Conservation (phyloP, 306 rosid species). For the Vicia faba region DNA sequence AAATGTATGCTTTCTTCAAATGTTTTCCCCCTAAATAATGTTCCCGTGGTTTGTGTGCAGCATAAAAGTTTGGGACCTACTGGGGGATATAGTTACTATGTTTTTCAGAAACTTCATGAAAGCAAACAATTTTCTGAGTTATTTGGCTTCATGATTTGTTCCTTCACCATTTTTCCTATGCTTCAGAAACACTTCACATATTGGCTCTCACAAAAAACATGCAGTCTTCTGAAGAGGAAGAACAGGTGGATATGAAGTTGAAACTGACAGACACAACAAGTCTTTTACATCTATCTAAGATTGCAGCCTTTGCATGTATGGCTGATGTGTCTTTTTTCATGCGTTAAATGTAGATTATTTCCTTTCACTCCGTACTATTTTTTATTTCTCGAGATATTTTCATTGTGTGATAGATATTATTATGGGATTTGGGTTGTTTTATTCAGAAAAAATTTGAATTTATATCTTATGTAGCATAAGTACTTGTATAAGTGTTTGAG, state of each 20-base stretch:
- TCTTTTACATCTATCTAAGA: conserved; percentile 82
- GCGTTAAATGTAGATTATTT: conserved; percentile 21
- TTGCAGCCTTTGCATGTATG: conserved; percentile 88
- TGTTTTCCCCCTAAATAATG: conserved; percentile 31
- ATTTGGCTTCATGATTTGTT: no score
- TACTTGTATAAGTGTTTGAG: no score
- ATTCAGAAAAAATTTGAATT: no score
- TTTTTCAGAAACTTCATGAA: no score
- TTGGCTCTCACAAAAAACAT: no score
- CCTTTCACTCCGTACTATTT: not conserved
- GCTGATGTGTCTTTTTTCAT: conserved; percentile 11
- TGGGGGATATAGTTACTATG: no score
- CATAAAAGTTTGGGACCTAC: conserved; percentile 93
- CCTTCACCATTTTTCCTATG: no score
- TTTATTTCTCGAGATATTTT: conserved; percentile 25
- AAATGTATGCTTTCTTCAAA: conserved; percentile 19
- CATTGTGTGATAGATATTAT: no score
- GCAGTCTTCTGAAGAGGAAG: conserved; percentile 70
- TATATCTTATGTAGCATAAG: no score
- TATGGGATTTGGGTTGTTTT: no score
- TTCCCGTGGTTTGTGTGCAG: conserved; percentile 55
- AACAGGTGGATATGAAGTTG: conserved; percentile 39
- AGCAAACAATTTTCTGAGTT: no score
- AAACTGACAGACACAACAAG: conserved; percentile 71
- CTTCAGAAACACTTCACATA: no score